phyloP scores from a whole-genome alignment of 2,329 filamentous ascomycete genomes.

The Apiospora saccharicola region DNA sequence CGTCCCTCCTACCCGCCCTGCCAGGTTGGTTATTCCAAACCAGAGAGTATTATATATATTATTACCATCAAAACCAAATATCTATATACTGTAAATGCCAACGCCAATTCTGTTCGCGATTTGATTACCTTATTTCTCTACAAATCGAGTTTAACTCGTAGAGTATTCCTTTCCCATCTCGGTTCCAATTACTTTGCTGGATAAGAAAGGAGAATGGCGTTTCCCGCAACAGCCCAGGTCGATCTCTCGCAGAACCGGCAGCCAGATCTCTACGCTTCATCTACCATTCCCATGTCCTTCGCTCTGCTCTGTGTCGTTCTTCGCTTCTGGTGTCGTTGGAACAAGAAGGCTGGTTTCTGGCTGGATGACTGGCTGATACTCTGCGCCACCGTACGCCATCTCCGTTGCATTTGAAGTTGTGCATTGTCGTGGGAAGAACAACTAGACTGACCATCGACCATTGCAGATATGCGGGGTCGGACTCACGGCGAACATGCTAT shows the following conservation, averaged over 20 bases:
- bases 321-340: constrained; percentile 29
- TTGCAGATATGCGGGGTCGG: not conserved
- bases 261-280: constrained; percentile 28
- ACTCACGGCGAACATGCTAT: not conserved
- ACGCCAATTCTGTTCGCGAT: not conserved
- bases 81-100: not conserved
- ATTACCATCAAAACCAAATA: no score
- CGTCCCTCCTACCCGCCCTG: not conserved
- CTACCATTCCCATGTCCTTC: constrained; percentile 23
- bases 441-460: not conserved
- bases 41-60: no score
- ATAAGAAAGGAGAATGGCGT: not conserved
- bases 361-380: constrained; percentile 29
- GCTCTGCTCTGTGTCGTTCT: constrained; percentile 23
- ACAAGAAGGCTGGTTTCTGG: constrained; percentile 25
- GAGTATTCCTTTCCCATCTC: no score
- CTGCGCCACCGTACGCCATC: not conserved
- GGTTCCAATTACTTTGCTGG: no score
- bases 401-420: not conserved
- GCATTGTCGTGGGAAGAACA: not conserved
- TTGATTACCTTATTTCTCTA: not conserved
- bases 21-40: not conserved
- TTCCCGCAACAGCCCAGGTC: not conserved
- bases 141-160: no score
- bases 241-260: constrained; percentile 26